These are phyloP conservation scores for Eucalyptus curtisii DNA, from an alignment of 345 rosid species.

Conservation along the genomic window DNA sequence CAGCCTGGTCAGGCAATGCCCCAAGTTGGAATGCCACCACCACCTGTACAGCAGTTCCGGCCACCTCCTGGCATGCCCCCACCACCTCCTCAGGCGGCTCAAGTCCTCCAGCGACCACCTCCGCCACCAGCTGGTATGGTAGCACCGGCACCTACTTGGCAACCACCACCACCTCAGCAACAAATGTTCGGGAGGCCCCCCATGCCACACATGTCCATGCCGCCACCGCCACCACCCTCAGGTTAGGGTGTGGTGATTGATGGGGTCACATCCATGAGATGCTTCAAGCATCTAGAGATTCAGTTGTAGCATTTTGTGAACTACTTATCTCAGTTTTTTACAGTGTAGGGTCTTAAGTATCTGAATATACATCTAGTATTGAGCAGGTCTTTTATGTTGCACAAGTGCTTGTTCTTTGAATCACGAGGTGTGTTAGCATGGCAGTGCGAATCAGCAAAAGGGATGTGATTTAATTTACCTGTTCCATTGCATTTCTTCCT, in stretches of 20 bases:
- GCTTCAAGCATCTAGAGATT: not conserved
- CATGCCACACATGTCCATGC: constrained; percentile 64
- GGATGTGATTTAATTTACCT: not conserved
- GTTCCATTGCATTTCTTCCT: not conserved
- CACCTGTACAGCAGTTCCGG: constrained; percentile 53
- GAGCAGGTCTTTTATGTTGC: not conserved
- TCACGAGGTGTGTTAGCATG: not conserved
- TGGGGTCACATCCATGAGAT: not conserved
- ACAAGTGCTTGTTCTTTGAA: not conserved
- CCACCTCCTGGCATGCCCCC: constrained; percentile 68
- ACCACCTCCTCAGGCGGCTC: constrained; percentile 42
- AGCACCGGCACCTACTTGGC: constrained; percentile 44
- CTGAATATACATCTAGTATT: not conserved
- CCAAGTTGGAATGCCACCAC: constrained; percentile 39
- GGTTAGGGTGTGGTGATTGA: not conserved
- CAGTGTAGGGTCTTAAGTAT: not conserved
- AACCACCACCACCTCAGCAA: constrained; percentile 60
- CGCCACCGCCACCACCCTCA: constrained; percentile 13
- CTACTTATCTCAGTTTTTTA: not conserved
- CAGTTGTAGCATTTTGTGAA: not conserved
- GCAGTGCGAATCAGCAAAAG: not conserved
- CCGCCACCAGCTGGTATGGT: constrained; percentile 80
- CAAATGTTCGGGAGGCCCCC: constrained; percentile 37
- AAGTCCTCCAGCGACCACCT: constrained; percentile 35
- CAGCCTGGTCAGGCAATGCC: constrained; percentile 49